Evolutionary conservation across 2,329 filamentous ascomycete genomes (phyloP).

Genomic region (Penicillium concentricum): DNA sequence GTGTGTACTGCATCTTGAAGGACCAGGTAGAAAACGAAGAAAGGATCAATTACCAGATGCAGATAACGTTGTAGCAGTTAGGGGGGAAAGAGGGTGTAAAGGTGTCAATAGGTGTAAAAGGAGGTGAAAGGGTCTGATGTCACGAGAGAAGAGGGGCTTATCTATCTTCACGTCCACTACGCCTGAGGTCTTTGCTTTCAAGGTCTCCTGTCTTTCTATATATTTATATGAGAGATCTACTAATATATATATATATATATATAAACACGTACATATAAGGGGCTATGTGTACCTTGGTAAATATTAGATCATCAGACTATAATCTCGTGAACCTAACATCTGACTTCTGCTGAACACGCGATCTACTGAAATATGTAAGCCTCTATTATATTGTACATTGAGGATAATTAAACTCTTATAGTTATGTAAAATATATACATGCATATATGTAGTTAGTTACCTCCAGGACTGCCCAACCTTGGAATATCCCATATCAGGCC

Average conservation of each 20-base stretch:
- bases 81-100: background rate
- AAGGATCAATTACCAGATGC: background rate
- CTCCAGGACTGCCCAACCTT: background rate
- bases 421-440: no score
- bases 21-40: background rate
- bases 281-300: background rate
- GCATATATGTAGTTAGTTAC: no score
- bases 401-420: no score
- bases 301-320: background rate
- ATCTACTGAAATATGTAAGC: background rate
- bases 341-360: background rate
- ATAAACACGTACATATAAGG: background rate
- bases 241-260: background rate
- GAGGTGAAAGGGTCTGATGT: background rate
- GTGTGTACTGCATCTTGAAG: conserved; percentile 68
- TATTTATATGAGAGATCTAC: no score
- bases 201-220: no score
- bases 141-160: background rate
- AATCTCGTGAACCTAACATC: background rate
- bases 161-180: background rate
- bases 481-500: background rate
- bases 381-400: no score
- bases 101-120: no score
- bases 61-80: background rate
- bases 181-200: no score